Base-by-base conservation (phyloP, 2,329 filamentous ascomycete genomes). In the Pyrenophora teres region DNA sequence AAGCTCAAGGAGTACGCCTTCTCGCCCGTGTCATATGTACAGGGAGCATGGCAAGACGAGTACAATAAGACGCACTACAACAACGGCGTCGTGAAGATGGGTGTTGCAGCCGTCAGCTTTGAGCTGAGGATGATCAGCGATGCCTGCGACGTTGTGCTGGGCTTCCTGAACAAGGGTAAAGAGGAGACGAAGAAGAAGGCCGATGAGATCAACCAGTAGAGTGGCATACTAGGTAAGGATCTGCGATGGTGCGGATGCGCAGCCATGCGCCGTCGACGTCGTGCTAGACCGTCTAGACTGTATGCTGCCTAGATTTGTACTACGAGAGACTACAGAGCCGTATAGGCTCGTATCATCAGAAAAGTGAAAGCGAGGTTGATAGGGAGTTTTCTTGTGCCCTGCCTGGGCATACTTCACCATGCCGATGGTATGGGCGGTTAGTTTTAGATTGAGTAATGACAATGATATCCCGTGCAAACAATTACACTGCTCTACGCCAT, bases 41-140 rank as follows among this genome's bases (percentile, higher is more conserved):
- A 71, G 32, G 58, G 59, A 27, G 74, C 73, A 6, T 76, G 68
- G 65, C 56, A 72, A 25, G 68, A 74, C 40, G 71, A 76, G 64
- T 74, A 75, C 62, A 64, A 61, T 50, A 75, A 75, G 68, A 74
- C 71, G 12, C 58, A 61, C 30, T 70, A 71, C 15, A 57, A 70
- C 3, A 65, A 72, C 15, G 71, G 71, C 9, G 38, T 73, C 10
- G 60, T 74, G 33, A 73, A 70, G 62, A 65, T 60, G 8, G 71
- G 67, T 15, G 73, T 72, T 57, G 72, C 72, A 2, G 45, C 71
- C 6, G 57, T 75, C 25, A 71, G 68, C 59, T 74, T 73, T 9
- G 73, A 76, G 68, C 48, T 76, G 33, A 74, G 72, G 64, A 64
- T 75, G 35, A 61, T 67, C 8, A 58, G 64, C 31, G 73, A 75